These are phyloP conservation scores for Rickenella mellea DNA, from an alignment of 768 basidiomycete species.

Conservation along the genomic window DNA sequence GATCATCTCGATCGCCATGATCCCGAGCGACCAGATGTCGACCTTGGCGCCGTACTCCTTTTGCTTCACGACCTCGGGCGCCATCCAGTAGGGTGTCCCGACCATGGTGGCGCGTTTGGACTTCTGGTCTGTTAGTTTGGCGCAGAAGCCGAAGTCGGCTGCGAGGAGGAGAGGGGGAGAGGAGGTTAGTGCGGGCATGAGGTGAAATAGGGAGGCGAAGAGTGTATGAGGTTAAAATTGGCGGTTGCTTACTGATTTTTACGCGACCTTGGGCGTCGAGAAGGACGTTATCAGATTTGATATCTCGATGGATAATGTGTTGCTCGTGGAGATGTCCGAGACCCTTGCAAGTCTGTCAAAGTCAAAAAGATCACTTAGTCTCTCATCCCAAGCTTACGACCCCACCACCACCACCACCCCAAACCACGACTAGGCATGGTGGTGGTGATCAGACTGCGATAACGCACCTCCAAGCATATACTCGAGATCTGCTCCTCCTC, in stretches of 20 bases:
- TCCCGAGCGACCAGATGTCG: constrained; percentile 93
- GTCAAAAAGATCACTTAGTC: not conserved
- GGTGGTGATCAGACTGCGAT: not conserved
- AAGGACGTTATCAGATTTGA: constrained; percentile 94
- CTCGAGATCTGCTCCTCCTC: constrained; percentile 93
- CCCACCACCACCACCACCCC: too few species aligned
- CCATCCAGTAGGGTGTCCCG: constrained; percentile 98
- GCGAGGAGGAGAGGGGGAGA: constrained; percentile 1
- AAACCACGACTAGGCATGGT: too few species aligned
- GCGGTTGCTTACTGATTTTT: constrained; percentile 78
- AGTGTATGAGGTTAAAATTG: not conserved
- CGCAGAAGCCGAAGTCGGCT: constrained; percentile 98
- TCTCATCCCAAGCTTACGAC: not conserved
- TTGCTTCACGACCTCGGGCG: constrained; percentile 95
- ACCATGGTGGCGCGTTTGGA: constrained; percentile 98
- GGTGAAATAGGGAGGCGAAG: not conserved
- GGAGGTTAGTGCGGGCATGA: not conserved
- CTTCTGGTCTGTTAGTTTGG: constrained; percentile 92
- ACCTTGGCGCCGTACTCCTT: constrained; percentile 97
- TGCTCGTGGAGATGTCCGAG: constrained; percentile 88
- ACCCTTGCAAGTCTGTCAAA: constrained; percentile 82
- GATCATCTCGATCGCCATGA: constrained; percentile 99
- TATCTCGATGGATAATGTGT: constrained; percentile 93
- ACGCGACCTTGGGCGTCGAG: constrained; percentile 88
- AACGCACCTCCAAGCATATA: constrained; percentile 79